phyloP scores from a whole-genome alignment of 139 green algal species.

The Chlorella ohadii region DNA sequence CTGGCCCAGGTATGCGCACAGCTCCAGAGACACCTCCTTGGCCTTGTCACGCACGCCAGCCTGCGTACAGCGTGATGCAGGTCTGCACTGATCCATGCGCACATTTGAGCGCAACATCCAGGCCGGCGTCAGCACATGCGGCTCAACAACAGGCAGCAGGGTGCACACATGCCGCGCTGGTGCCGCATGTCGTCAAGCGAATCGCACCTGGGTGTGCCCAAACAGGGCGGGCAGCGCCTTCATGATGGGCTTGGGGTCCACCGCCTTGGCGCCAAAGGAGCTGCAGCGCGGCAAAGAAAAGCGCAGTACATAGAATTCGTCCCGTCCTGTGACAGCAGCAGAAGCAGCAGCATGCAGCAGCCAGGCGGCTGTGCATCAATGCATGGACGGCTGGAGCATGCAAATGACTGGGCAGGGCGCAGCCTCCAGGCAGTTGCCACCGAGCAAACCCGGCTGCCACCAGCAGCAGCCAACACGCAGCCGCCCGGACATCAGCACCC shows the following conservation, averaged over 20 bases:
- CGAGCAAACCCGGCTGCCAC: neutral
- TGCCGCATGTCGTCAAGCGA: no score
- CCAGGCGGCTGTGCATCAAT: neutral
- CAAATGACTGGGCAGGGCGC: no score
- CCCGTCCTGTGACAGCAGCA: neutral
- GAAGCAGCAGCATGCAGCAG: neutral
- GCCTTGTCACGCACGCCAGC: slow-evolving; percentile 80
- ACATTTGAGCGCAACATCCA: no score
- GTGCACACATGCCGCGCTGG: no score
- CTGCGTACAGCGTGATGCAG: no score
- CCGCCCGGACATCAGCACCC: neutral
- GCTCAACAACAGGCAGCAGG: no score
- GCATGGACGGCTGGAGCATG: no score
- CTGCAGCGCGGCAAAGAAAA: slow-evolving; percentile 44
- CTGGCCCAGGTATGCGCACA: slow-evolving; percentile 81
- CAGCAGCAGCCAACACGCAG: no score
- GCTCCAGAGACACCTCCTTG: slow-evolving; percentile 90
- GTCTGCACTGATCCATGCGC: no score
- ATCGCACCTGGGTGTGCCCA: slow-evolving; percentile 82
- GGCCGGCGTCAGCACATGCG: no score
- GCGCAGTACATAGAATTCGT: no score
- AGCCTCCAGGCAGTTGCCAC: no score
- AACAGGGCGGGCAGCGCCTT: slow-evolving; percentile 87
- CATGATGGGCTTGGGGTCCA: slow-evolving; percentile 88
- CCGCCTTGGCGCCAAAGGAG: slow-evolving; percentile 74